phyloP scores from a whole-genome alignment of 148 eudicot species.

The Drosera capensis region DNA sequence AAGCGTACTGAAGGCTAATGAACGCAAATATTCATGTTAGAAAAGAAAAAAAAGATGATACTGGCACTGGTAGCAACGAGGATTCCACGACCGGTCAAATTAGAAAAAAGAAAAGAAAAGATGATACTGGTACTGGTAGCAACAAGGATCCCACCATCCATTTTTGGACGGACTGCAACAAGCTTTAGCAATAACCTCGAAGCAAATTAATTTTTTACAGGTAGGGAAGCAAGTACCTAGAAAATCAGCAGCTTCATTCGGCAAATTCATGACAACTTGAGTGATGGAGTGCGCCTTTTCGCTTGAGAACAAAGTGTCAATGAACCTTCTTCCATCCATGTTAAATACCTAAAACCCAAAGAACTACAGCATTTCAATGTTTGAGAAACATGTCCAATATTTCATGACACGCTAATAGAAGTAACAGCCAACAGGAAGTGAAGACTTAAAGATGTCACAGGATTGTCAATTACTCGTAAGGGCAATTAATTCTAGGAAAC shows the following conservation, averaged over 20 bases:
- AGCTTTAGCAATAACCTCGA: too few relatives aligned
- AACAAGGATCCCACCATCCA: too few relatives aligned
- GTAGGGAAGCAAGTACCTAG: slow-evolving; percentile 32
- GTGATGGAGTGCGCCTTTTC: slow-evolving; percentile 35
- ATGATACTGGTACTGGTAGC: too few relatives aligned
- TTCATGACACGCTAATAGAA: neutral
- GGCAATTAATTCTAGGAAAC: neutral
- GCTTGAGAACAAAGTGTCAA: slow-evolving; percentile 45
- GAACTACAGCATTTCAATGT: neutral
- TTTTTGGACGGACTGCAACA: too few relatives aligned
- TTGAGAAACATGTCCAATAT: neutral
- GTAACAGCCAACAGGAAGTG: neutral
- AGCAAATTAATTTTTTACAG: too few relatives aligned
- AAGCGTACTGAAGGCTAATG: too few relatives aligned
- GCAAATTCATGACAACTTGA: slow-evolving; percentile 97
- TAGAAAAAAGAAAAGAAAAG: too few relatives aligned
- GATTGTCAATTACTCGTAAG: neutral
- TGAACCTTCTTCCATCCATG: slow-evolving; percentile 95
- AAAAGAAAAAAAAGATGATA: too few relatives aligned
- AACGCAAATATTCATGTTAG: too few relatives aligned
- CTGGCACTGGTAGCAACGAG: too few relatives aligned
- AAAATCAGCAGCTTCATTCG: slow-evolving; percentile 69
- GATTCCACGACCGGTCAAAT: too few relatives aligned
- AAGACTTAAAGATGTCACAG: neutral
- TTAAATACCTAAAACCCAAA: slow-evolving; percentile 56